Evolutionary conservation across 768 basidiomycete species (phyloP).

Genomic region (Mycena haematopus): DNA sequence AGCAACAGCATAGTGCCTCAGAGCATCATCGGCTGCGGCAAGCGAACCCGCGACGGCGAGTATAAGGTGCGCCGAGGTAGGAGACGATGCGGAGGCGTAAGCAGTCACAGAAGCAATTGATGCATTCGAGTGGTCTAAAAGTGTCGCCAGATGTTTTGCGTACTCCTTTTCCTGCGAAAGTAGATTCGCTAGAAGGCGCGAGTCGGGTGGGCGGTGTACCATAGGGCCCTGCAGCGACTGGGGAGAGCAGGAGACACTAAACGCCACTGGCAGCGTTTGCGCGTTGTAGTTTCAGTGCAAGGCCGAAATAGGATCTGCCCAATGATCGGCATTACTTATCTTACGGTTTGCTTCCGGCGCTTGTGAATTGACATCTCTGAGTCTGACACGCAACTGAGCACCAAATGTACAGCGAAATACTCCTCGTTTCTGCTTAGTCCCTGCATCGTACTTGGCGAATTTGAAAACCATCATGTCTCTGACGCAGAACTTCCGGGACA

Average conservation of each 20-base stretch:
- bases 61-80: conserved; percentile 59
- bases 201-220: conserved; percentile 79
- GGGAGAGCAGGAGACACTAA: neutral
- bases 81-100: conserved; percentile 72
- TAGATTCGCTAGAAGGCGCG: conserved; percentile 72
- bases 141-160: conserved; percentile 59
- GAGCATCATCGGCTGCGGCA: conserved; percentile 70
- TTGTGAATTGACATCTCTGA: too few species aligned
- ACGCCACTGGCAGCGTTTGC: neutral
- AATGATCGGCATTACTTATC: too few species aligned
- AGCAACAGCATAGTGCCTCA: conserved; percentile 62
- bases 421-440: too few species aligned
- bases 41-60: conserved; percentile 63
- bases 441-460: too few species aligned
- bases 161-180: conserved; percentile 77
- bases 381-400: too few species aligned
- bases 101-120: conserved; percentile 73
- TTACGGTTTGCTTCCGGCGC: too few species aligned
- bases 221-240: conserved; percentile 40
- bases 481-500: too few species aligned
- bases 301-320: neutral
- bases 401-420: too few species aligned
- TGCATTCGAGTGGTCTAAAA: conserved; percentile 64
- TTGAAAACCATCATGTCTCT: too few species aligned
- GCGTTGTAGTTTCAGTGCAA: neutral